Percentiles rank a stretch among this genome's conserved stretches.
Evolutionary conservation across 352 stramenopile genomes (phyloP).

Genomic region (Phytopythium boreale): DNA sequence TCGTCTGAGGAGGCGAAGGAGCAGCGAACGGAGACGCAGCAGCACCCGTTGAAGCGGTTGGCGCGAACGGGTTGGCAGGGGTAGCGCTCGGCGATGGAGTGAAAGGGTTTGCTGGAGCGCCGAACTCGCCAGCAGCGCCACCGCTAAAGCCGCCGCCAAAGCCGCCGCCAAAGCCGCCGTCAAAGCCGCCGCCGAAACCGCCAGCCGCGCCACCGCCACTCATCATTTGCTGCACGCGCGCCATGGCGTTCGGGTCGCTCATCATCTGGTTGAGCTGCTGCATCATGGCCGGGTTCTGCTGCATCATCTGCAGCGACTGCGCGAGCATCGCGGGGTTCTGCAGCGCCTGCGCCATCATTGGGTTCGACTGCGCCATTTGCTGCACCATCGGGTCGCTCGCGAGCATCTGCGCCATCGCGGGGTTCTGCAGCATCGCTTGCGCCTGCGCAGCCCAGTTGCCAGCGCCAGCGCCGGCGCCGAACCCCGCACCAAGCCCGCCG

Average conservation of each 20-base stretch:
- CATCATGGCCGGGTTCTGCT: slow-evolving; percentile 82
- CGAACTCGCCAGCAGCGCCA: slow-evolving; percentile 4
- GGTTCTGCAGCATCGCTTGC: slow-evolving; percentile 72
- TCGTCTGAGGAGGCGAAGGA: slow-evolving; percentile 9
- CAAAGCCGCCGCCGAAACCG: slow-evolving; percentile 15
- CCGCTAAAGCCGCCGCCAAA: slow-evolving; percentile 23
- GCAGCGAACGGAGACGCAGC: slow-evolving; percentile 6
- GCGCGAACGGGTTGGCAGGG: slow-evolving; percentile 14
- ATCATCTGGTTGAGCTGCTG: slow-evolving; percentile 83
- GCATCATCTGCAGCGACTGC: slow-evolving; percentile 62
- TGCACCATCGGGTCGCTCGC: slow-evolving; percentile 70
- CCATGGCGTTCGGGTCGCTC: slow-evolving; percentile 66
- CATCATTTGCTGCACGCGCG: slow-evolving; percentile 75
- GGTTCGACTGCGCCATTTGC: slow-evolving; percentile 77
- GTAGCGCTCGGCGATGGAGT: slow-evolving; percentile 11
- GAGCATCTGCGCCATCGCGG: slow-evolving; percentile 65
- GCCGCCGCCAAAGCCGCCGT: slow-evolving; percentile 14
- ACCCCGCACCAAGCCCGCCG: slow-evolving; percentile 14
- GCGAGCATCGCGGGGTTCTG: slow-evolving; percentile 70
- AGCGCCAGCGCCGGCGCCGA: slow-evolving; percentile 1
- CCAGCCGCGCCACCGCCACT: slow-evolving; percentile 15
- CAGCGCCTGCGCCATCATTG: slow-evolving; percentile 73
- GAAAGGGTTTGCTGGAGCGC: slow-evolving; percentile 43
- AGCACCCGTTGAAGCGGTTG: background rate
- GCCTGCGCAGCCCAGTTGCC: slow-evolving; percentile 52